Conservation (phyloP, 257 asterid genomes). For the Avicennia marina region DNA sequence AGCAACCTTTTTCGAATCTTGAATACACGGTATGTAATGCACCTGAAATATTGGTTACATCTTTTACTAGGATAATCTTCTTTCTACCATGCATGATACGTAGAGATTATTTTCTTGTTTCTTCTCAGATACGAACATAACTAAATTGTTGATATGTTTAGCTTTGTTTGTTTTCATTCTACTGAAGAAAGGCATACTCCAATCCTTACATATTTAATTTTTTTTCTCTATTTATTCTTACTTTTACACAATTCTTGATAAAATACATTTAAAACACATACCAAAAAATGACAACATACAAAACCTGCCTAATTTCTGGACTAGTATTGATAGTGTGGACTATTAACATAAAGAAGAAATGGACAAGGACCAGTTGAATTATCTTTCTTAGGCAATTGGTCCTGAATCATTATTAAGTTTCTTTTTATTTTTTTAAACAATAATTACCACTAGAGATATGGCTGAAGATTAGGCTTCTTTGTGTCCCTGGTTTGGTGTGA, state of each 20-base stretch:
- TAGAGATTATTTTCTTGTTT: slow-evolving; percentile 7
- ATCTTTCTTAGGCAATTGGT: neutral
- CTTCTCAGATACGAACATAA: slow-evolving; percentile 5
- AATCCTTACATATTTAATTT: too few relatives aligned
- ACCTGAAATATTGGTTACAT: slow-evolving; percentile 17
- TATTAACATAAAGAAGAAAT: neutral
- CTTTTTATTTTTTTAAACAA: too few relatives aligned
- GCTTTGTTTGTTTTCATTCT: too few relatives aligned
- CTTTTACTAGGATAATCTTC: too few relatives aligned
- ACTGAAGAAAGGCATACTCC: too few relatives aligned
- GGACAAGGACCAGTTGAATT: slow-evolving; percentile 3
- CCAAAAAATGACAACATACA: too few relatives aligned
- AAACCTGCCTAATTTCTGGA: slow-evolving; percentile 2
- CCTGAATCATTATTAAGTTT: slow-evolving; percentile 1
- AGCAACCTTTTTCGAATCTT: slow-evolving; percentile 92
- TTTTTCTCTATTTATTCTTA: too few relatives aligned
- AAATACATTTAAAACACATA: too few relatives aligned
- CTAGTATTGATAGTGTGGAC: slow-evolving; percentile 5
- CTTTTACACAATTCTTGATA: too few relatives aligned
- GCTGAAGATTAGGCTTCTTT: slow-evolving; percentile 6
- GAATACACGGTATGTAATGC: slow-evolving; percentile 84
- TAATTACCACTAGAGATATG: slow-evolving; percentile 2
- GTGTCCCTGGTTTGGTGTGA: slow-evolving; percentile 9
- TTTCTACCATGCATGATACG: neutral
- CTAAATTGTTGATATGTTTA: too few relatives aligned